Base-by-base conservation (phyloP, 1,139 yeast species). In the Ogataea hybrid region DNA sequence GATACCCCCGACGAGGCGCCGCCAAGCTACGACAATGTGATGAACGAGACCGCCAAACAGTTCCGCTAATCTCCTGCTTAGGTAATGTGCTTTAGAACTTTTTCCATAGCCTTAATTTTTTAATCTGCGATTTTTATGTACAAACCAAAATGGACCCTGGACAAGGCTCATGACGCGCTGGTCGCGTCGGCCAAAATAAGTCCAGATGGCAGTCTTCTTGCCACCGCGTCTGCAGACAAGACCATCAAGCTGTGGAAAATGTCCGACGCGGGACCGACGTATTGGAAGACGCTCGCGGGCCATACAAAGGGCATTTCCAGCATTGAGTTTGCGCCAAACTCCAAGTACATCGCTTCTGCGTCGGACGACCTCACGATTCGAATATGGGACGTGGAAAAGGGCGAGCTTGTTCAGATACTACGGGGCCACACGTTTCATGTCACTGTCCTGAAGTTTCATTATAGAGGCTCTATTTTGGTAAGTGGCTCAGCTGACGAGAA, bases 401-500 rank as follows among this genome's bases (percentile, higher is more conserved):
- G 73, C 4, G 73, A 73, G 49, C 70, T 82, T 44, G 59, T 85
- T 33, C 77, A 81, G 44, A 69, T 81, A 3, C 63, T 90, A 29
- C 71, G 75, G 40, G 92, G 95, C 12, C 98, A 92, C 58, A 87
- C 96, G 0, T 92, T 83, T 51, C 92, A 88, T 49, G 87, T 88
- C 16, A 82, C 88, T 3, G 71, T 86, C 11, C 65, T 88, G n/a
- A 70, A 71, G 44, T 92, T 83, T 67, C 84, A 81, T 47, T 64
- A 70, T 34, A 82, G 82, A 58, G 96, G 97, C 0, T 87, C 88
- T 52, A 64, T 92, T 18, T 62, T 92, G 20, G 80, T 87, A 20
- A 78, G 90, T 35, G 96, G 96, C 0, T 79, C 95, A 1, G 81
- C 94, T 32, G 98, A 92, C 62, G 98, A 92, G 57, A 89, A 90